A percentile compares a stretch with the other conserved stretches of the same genome.
phyloP scores from a whole-genome alignment of 75 land plant species.

The Pinus taeda region DNA sequence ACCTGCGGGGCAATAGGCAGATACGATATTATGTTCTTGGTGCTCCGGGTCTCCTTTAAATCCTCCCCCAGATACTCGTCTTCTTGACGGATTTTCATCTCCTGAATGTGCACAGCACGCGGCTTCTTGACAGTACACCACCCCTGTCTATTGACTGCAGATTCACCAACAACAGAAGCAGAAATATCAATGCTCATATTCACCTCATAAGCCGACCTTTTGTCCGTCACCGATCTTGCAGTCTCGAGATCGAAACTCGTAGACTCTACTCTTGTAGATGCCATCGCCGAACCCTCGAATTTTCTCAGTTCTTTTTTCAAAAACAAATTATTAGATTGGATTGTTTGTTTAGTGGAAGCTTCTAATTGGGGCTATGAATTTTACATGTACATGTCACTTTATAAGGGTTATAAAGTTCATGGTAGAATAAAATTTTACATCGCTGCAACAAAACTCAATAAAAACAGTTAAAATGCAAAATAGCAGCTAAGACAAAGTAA shows the following conservation, averaged over 20 bases:
- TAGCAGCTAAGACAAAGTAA: no score
- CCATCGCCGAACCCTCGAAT: not conserved
- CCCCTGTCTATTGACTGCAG: no score
- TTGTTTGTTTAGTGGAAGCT: no score
- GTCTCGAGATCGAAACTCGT: not conserved
- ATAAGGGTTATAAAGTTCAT: no score
- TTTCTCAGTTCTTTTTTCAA: no score
- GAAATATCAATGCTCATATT: not conserved
- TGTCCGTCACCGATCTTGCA: not conserved
- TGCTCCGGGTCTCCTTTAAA: not conserved
- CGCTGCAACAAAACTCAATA: no score
- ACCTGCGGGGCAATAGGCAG: not conserved
- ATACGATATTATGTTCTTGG: not conserved
- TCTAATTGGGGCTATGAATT: no score
- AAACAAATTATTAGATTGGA: no score
- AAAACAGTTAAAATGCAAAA: no score
- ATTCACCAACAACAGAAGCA: not conserved
- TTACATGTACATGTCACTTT: no score
- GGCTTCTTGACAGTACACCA: no score
- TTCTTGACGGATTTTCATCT: conserved; percentile 21
- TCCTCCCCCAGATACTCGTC: conserved; percentile 31
- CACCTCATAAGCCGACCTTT: not conserved
- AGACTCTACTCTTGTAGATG: not conserved
- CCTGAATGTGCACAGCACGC: conserved; percentile 14
- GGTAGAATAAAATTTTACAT: no score